Conservation (phyloP, 176 grass and related monocot genomes). For the Cymbopogon citratus region DNA sequence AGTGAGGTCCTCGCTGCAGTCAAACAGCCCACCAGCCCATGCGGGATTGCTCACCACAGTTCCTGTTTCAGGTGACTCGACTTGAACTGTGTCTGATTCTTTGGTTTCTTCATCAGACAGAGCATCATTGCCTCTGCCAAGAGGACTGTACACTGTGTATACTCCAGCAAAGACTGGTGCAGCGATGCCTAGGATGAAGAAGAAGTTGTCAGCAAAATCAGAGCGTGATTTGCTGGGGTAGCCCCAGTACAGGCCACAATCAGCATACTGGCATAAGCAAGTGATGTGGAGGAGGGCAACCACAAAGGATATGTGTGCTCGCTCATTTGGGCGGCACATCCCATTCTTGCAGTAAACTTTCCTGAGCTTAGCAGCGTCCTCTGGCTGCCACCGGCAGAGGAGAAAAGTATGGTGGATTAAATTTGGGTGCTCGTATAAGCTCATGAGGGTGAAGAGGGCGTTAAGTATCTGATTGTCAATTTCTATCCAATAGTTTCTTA, state of each 20-base stretch:
- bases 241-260: constrained; percentile 66
- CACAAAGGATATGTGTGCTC: constrained; percentile 64
- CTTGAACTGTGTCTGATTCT: neutral
- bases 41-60: constrained; percentile 33
- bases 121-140: constrained; percentile 46
- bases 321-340: constrained; percentile 37
- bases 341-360: constrained; percentile 80
- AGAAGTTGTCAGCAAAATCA: constrained; percentile 58
- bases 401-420: constrained; percentile 61
- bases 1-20: constrained; percentile 55
- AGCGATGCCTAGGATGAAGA: constrained; percentile 46
- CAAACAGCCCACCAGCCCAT: constrained; percentile 61
- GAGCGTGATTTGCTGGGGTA: constrained; percentile 50
- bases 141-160: constrained; percentile 60
- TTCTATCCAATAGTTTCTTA: constrained; percentile 76
- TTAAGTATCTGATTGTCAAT: constrained; percentile 91
- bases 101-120: constrained; percentile 40
- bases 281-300: constrained; percentile 67
- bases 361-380: constrained; percentile 38
- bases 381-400: constrained; percentile 44
- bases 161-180: constrained; percentile 49
- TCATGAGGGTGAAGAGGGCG: constrained; percentile 86
- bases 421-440: constrained; percentile 75
- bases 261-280: constrained; percentile 56
- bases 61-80: constrained; percentile 28